Evolutionary conservation across 2,329 filamentous ascomycete species (phyloP).

Genomic region (Ophiostoma quercus): DNA sequence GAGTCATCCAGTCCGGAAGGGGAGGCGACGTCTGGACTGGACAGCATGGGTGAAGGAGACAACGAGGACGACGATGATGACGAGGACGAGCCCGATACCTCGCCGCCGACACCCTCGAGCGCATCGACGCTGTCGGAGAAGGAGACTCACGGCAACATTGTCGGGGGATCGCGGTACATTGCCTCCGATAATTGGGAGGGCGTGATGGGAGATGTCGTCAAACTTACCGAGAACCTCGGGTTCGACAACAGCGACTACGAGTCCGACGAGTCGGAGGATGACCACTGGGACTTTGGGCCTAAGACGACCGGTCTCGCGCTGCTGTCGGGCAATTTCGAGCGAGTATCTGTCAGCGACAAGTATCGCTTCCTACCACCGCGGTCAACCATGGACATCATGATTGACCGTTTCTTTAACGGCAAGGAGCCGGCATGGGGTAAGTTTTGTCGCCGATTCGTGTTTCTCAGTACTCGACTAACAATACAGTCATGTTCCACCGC

Average conservation of each 20-base stretch:
- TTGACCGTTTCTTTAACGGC: slow-evolving; percentile 31
- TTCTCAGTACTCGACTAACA: not conserved
- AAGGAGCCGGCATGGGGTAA: slow-evolving; percentile 28
- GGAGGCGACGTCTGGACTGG: not conserved
- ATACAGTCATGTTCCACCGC: slow-evolving; percentile 33
- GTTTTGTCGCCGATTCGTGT: not conserved
- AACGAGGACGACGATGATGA: slow-evolving; percentile 14
- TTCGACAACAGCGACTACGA: slow-evolving; percentile 7
- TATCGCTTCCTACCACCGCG: slow-evolving; percentile 28
- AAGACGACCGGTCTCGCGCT: slow-evolving; percentile 27
- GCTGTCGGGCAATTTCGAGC: slow-evolving; percentile 27
- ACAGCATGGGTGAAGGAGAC: not conserved
- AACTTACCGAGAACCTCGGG: slow-evolving; percentile 25
- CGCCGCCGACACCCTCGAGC: not conserved
- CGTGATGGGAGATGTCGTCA: slow-evolving; percentile 29
- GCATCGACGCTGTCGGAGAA: not conserved
- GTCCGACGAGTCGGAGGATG: slow-evolving; percentile 17
- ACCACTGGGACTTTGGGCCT: slow-evolving; percentile 19
- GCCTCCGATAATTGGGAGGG: slow-evolving; percentile 33
- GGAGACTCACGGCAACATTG: slow-evolving; percentile 17
- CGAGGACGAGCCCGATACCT: not conserved
- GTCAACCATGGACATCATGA: slow-evolving; percentile 27
- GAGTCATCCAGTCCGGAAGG: not conserved
- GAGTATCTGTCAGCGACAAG: slow-evolving; percentile 25
- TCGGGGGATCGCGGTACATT: slow-evolving; percentile 30